Evolutionary conservation across 2,329 filamentous ascomycete species (phyloP), one percentile per base, ranked within the genome.

Genomic region (Colletotrichum viniferum): DNA sequence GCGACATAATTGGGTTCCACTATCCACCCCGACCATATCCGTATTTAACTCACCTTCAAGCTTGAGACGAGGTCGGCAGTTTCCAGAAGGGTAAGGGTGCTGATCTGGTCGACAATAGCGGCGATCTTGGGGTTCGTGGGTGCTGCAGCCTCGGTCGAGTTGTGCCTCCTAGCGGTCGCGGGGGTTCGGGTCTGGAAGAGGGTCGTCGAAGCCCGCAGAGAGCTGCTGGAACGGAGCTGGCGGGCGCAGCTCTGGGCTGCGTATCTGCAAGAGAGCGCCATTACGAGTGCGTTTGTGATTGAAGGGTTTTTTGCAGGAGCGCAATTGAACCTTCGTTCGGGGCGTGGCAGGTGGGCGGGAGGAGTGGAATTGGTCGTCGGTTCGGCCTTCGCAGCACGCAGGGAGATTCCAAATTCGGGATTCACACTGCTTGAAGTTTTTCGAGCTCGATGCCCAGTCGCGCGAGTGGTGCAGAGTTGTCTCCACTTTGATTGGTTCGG

Each of bases 91-190:
- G 96, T 99, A 91, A 99, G 94, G 91, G 97, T 93, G 87, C 96
- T 98, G 86, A 99, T 99, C 87, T 99, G 96, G 85, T 99, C 96
- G 82, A 99, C 97, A 83, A 99, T 99, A 76, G 91, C 92, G 80
- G 93, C 87, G 82, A 99, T 98, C 91, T 99, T 99, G 78, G 97
- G 96, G 87, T 95, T 98, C 62, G 72, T 71, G 81, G 91, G 85
- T 73, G 88, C 86, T 71, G 89, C 88, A 73, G 92, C 92, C 81
- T 96, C 94, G 80, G 95, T 96, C 77, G 95, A 96, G 86, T 97
- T 94, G 94, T 95, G 96, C 91, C 97, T 92, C 87, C 94, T 92
- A 83, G 92, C 83, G 78, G 85, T 83, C 56, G 85, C 82, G 71
- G 86, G 81, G 79, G 85, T 86, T 82, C 87, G 87, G 80, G 84